Percentiles rank a stretch among this genome's conserved stretches.
Evolutionary conservation across 345 rosid genomes (phyloP).

Genomic region (Hypericum perforatum): DNA sequence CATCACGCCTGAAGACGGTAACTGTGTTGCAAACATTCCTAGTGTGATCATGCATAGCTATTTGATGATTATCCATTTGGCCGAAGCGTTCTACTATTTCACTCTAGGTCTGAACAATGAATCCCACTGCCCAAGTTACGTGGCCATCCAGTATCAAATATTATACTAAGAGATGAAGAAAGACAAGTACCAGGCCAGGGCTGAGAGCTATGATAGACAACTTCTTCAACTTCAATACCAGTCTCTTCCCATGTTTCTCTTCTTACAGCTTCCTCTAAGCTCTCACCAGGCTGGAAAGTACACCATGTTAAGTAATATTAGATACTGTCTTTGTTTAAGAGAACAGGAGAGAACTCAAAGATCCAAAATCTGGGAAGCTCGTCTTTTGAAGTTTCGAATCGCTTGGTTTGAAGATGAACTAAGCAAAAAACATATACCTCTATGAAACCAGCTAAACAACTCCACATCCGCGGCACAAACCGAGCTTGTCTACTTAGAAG

Average conservation of each 20-base stretch:
- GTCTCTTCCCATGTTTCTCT: slow-evolving; percentile 95
- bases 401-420: slow-evolving; percentile 1
- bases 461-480: slow-evolving; percentile 91
- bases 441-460: slow-evolving; percentile 89
- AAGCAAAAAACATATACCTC: slow-evolving; percentile 39
- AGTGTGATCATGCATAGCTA: too few species aligned
- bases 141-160: too few species aligned
- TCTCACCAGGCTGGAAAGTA: slow-evolving; percentile 77
- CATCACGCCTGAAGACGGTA: too few species aligned
- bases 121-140: too few species aligned
- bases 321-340: neutral
- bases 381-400: too few species aligned
- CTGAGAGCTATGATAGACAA: slow-evolving; percentile 88
- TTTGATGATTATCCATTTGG: too few species aligned
- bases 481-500: slow-evolving; percentile 83
- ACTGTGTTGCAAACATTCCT: too few species aligned
- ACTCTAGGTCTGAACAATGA: too few species aligned
- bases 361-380: neutral
- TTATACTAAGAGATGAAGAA: neutral
- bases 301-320: slow-evolving; percentile 4
- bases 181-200: slow-evolving; percentile 85
- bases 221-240: slow-evolving; percentile 95
- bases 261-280: slow-evolving; percentile 96
- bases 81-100: too few species aligned
- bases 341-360: neutral